Percentiles rank a stretch among this genome's conserved stretches.
Conservation (phyloP, 352 stramenopile genomes). For the Globisporangium okanoganense region DNA sequence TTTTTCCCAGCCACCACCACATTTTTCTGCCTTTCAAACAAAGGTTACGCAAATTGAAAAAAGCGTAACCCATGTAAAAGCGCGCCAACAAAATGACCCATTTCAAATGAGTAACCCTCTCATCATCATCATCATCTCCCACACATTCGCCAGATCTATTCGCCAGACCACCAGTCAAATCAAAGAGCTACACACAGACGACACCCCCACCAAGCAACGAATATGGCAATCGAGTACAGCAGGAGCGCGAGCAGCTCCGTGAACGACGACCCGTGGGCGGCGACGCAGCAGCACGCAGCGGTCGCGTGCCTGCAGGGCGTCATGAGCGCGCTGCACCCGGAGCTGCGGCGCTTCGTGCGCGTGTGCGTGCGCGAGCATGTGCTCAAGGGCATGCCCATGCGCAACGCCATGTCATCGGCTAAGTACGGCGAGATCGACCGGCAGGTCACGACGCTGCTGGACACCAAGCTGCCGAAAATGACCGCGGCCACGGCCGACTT, state of each 20-base stretch:
- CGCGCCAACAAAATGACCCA: too few species aligned
- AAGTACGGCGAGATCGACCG: conserved; percentile 9
- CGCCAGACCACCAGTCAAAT: too few species aligned
- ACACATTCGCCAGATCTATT: too few species aligned
- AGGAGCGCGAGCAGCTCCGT: background rate
- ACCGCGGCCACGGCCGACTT: conserved; percentile 3
- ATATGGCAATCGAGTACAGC: background rate
- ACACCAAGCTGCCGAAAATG: conserved; percentile 4
- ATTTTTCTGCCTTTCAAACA: too few species aligned
- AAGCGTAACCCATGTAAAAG: too few species aligned
- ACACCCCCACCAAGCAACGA: too few species aligned
- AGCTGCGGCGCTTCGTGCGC: conserved; percentile 12
- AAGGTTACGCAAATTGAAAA: too few species aligned
- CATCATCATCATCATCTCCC: too few species aligned
- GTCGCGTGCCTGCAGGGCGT: conserved; percentile 6
- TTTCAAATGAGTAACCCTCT: too few species aligned
- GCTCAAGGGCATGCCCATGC: conserved; percentile 9
- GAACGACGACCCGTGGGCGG: conserved; percentile 1
- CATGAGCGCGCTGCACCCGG: conserved; percentile 11
- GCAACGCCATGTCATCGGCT: conserved; percentile 4
- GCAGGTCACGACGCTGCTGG: conserved; percentile 6
- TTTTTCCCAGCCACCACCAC: too few species aligned
- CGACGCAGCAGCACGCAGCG: conserved; percentile 2
- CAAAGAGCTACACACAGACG: too few species aligned
- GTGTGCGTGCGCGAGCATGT: conserved; percentile 11